Evolutionary conservation across 2,329 filamentous ascomycete species (phyloP).

Genomic region (Scopulariopsis brevicaulis): DNA sequence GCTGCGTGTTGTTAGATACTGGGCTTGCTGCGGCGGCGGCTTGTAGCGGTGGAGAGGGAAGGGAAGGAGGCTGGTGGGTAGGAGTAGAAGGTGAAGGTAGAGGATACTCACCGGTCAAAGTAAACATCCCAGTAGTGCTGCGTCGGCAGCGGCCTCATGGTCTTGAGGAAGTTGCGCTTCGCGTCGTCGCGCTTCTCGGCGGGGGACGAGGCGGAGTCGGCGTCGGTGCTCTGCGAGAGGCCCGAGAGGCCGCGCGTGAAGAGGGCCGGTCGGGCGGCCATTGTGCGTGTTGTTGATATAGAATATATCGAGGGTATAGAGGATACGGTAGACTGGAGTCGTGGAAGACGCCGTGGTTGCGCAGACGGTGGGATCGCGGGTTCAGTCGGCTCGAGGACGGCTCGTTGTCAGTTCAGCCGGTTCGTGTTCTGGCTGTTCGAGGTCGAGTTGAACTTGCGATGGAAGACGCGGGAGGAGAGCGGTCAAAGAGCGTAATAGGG

Average conservation of each 20-base stretch:
- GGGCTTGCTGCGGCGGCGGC: too few species aligned
- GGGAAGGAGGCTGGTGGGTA: constrained; percentile 3
- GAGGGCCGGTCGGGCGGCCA: constrained; percentile 45
- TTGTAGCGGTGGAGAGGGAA: neutral
- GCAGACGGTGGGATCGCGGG: too few species aligned
- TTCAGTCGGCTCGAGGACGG: too few species aligned
- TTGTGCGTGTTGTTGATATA: constrained; percentile 21
- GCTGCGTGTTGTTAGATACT: constrained; percentile 16
- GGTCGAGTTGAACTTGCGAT: too few species aligned
- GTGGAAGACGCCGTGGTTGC: too few species aligned
- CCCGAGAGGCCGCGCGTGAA: constrained; percentile 53
- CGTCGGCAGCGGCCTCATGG: constrained; percentile 60
- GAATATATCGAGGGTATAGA: neutral
- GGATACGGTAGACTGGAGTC: neutral
- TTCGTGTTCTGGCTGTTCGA: too few species aligned
- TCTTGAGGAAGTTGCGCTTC: constrained; percentile 73
- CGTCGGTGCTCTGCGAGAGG: constrained; percentile 46
- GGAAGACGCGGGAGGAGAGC: too few species aligned
- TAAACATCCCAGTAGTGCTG: constrained; percentile 73
- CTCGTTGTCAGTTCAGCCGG: too few species aligned
- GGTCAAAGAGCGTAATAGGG: too few species aligned
- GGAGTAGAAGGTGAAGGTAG: neutral
- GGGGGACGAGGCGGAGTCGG: constrained; percentile 54
- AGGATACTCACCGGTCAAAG: constrained; percentile 46
- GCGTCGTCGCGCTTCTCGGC: constrained; percentile 66